A percentile compares a stretch with the other conserved stretches of the same genome.
Evolutionary conservation across 306 rosid species (phyloP).

Genomic region (Hippophae gyantsensis): DNA sequence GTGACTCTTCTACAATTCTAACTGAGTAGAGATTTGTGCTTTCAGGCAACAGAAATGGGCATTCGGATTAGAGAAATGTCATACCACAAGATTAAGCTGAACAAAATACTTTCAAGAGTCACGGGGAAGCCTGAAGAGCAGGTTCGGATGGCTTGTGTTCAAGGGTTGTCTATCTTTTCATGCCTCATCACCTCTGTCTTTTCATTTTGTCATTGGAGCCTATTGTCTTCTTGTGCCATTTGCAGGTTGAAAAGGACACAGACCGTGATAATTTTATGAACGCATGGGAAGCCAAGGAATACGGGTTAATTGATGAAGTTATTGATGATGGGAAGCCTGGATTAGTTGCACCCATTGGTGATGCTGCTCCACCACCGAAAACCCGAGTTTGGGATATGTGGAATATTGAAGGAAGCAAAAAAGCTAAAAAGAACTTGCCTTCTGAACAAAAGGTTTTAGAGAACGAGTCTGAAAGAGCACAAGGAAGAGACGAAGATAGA

Average conservation of each 20-base stretch:
- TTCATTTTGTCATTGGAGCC: neutral
- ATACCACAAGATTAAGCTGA: constrained; percentile 77
- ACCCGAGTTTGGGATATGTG: constrained; percentile 46
- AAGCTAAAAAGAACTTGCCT: constrained; percentile 53
- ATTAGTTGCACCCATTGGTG: constrained; percentile 68
- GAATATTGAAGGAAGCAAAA: constrained; percentile 49
- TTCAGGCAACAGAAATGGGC: constrained; percentile 70
- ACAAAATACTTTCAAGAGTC: constrained; percentile 75
- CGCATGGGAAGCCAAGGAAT: constrained; percentile 91
- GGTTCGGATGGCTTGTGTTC: constrained; percentile 28
- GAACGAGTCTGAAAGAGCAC: constrained; percentile 23
- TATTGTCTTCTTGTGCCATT: neutral
- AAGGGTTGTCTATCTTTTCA: neutral
- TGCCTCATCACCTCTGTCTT: constrained; percentile 3
- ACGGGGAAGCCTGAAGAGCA: constrained; percentile 68
- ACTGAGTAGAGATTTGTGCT: constrained; percentile 13
- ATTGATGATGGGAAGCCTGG: constrained; percentile 95
- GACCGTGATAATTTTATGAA: constrained; percentile 87
- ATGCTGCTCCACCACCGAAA: constrained; percentile 62
- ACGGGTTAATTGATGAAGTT: constrained; percentile 73
- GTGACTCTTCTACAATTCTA: constrained; percentile 1
- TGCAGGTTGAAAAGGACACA: constrained; percentile 72
- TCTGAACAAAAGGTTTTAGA: constrained; percentile 47
- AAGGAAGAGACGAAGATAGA: constrained; percentile 32
- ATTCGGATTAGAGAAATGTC: constrained; percentile 75